Evolutionary conservation across 768 basidiomycete genomes (phyloP), one percentile per base, ranked within the genome.

Genomic region (Termitomyces sp.): DNA sequence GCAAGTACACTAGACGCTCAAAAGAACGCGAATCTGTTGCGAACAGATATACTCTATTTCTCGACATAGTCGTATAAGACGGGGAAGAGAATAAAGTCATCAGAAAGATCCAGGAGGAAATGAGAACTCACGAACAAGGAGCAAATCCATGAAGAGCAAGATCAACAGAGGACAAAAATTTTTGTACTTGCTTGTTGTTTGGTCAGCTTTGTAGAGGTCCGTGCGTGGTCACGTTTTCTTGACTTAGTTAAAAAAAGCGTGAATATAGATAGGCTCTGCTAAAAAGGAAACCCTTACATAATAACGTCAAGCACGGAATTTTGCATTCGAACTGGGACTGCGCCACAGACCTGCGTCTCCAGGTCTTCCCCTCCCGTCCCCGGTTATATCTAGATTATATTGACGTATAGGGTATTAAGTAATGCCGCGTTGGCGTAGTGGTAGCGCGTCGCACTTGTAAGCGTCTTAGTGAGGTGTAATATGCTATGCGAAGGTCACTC

Each of bases 51-150:
- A 64, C 85, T 87, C 86, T 88, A 70, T 81, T 76, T 68, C 87
- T 88, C 87, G 83, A 76, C 88, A 90, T 84, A 81, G 88, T 89
- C 88, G 87, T 85, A 66, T 89, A 89, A 72, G 87, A 85, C 87
- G 87, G 87, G 87, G 87, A 89, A 90, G 87, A 89, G 88, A 89
- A 89, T 80, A 77, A 77, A 77, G 81, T 85, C 87, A 88, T 88
- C 58, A 55, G 34, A 24, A 2, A 11, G 28, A 2, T 4, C 1
- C 2, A 34, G 22, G 26, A 24, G 10, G 21, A 40, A 52, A 52
- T 26, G 12, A 17, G 24, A 17, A 54, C 57, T 58, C 47, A 58
- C 57, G 17, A 26, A 15, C 14, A 22, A 19, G 9, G 2, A 28
- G 43, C 41, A 34, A 19, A n/a, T n/a, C n/a, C n/a, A n/a, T n/a